phyloP scores from a whole-genome alignment of 2,329 filamentous ascomycete species.

The Ceratocystis cacaofunesta region DNA sequence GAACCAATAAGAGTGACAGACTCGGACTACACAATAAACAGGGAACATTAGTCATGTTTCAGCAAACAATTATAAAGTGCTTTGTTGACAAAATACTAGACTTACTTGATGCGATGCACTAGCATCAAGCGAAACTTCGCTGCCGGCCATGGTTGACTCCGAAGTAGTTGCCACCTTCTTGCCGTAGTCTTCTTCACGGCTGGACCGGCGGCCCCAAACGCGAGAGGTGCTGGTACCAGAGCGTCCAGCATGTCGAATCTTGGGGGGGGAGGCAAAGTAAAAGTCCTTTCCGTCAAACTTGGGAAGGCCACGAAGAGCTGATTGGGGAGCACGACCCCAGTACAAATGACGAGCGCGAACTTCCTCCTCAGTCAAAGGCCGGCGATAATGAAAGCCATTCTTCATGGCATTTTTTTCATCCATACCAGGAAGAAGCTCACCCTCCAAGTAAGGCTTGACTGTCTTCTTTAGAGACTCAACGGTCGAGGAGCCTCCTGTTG shows the following conservation, averaged over 20 bases:
- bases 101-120: slow-evolving; percentile 12
- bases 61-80: not conserved
- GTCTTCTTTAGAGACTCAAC: slow-evolving; percentile 13
- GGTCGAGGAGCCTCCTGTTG: not conserved
- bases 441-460: slow-evolving; percentile 38
- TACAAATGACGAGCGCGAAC: slow-evolving; percentile 43
- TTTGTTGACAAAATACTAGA: not conserved
- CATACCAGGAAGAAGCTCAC: slow-evolving; percentile 33
- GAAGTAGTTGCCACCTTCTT: slow-evolving; percentile 13
- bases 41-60: not conserved
- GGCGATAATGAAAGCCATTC: slow-evolving; percentile 39
- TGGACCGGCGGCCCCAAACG: slow-evolving; percentile 7
- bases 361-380: slow-evolving; percentile 45
- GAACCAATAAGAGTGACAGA: slow-evolving; percentile 5
- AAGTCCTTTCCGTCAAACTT: slow-evolving; percentile 53
- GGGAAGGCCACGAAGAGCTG: slow-evolving; percentile 38
- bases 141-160: not conserved
- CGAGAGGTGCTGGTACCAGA: slow-evolving; percentile 7
- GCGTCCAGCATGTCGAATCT: slow-evolving; percentile 21
- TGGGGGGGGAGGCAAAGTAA: slow-evolving; percentile 41
- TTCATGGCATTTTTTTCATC: slow-evolving; percentile 29
- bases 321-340: slow-evolving; percentile 41
- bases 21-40: not conserved
- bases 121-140: slow-evolving; percentile 14
- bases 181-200: slow-evolving; percentile 8